Evolutionary conservation across 1,284 basidiomycete species (phyloP), one percentile per base, ranked within the genome.

Genomic region (Marasmius sp.): DNA sequence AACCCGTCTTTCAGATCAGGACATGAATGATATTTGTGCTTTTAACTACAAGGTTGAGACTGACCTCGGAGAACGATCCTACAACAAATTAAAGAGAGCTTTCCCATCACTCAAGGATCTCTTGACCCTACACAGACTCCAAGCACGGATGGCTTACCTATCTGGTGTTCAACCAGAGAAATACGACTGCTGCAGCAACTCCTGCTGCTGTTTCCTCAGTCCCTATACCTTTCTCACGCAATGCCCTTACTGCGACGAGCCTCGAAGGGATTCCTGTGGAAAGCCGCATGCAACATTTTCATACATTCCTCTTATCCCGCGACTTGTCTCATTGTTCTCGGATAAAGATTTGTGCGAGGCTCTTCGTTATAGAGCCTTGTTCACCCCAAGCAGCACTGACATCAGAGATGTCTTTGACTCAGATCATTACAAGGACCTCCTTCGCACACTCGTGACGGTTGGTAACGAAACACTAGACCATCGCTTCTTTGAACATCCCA

Each of bases 401-500:
- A 38, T 55, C 6, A 18, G 6, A 4, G 53, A 55, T 39, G 37
- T 55, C 4, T 55, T 61, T 67, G 48, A 62, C 18, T 9, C 8
- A 7, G 18, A 51, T 7, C 8, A 51, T 6, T 51, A 51, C 18
- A 22, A 22, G 16, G 3, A 5, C 12, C 49, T 51, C 6, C 49
- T 8, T 6, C 6, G 18, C 3, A 8, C 6, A 16, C 6, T 9
- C 5, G 49, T 51, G 18, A 51, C 18, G 4, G 33, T 51, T 51
- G 49, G 49, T 61, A 67, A 55, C 12, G 41, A 61, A 20, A 49
- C 47, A 3, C 63, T 67, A 5, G 27, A 45, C 6, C 71, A 72
- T 39, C 51, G 27, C 0, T 72, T 57, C 64, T 76, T 77, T 53
- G 37, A 61, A 0, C 67, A 74, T 37, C 43, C 39, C 1, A 65